Conservation (phyloP, 352 stramenopile species). For the Plasmopara halstedii region DNA sequence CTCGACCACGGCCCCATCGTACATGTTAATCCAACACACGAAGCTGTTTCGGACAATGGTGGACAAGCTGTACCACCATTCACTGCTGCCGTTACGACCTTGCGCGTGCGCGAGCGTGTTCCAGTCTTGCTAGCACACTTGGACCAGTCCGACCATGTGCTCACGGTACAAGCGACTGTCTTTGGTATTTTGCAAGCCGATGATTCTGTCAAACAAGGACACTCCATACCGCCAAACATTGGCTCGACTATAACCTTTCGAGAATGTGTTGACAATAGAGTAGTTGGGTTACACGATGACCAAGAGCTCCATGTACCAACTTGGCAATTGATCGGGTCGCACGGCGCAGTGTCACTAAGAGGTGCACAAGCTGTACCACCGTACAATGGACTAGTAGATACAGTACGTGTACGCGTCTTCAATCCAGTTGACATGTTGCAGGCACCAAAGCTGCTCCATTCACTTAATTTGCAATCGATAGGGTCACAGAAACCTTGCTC, state of each 20-base stretch:
- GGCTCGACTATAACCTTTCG: constrained; percentile 24
- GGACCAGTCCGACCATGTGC: constrained; percentile 36
- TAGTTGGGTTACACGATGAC: constrained; percentile 5
- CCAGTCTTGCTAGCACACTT: constrained; percentile 33
- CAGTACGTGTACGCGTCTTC: constrained; percentile 32
- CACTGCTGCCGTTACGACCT: constrained; percentile 24
- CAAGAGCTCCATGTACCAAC: constrained; percentile 26
- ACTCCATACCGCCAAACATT: constrained; percentile 31
- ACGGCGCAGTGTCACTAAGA: constrained; percentile 20
- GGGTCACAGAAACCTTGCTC: constrained; percentile 29
- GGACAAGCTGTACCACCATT: constrained; percentile 39
- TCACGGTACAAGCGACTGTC: constrained; percentile 38
- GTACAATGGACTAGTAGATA: constrained; percentile 25
- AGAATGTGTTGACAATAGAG: constrained; percentile 20
- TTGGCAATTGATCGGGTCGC: constrained; percentile 46
- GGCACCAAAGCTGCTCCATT: constrained; percentile 28
- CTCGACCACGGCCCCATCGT: constrained; percentile 33
- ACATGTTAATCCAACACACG: constrained; percentile 40
- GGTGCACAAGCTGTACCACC: constrained; percentile 27
- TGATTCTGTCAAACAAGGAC: constrained; percentile 29
- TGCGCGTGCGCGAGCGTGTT: constrained; percentile 27
- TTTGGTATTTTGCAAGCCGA: constrained; percentile 35
- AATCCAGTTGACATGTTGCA: constrained; percentile 24
- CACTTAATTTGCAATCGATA: constrained; percentile 36
- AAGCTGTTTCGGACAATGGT: constrained; percentile 20